Percentiles rank a stretch among this genome's conserved stretches.
Conservation (phyloP, 2,329 filamentous ascomycete species). For the Stemphylium lycopersici region DNA sequence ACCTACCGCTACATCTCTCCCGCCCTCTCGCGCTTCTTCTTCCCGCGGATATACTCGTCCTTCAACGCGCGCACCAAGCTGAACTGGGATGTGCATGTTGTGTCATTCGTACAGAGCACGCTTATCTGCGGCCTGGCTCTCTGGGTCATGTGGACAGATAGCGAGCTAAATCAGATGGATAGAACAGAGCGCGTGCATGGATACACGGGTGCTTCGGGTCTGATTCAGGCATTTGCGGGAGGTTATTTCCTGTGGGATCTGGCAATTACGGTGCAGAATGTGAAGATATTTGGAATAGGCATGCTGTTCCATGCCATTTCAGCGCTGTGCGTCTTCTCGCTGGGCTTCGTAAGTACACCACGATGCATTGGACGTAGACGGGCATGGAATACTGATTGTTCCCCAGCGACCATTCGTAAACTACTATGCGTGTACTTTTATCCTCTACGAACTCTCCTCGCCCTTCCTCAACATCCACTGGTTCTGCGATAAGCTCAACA, state of each 20-base stretch:
- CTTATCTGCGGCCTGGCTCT: conserved; percentile 76
- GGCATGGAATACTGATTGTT: neutral
- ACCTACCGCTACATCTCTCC: conserved; percentile 73
- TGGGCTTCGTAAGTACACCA: conserved; percentile 73
- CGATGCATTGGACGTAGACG: neutral
- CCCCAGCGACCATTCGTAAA: conserved; percentile 79
- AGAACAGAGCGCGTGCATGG: conserved; percentile 75
- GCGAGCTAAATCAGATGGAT: conserved; percentile 70
- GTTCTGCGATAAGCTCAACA: conserved; percentile 86
- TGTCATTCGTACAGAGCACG: conserved; percentile 78
- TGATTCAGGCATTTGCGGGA: conserved; percentile 76
- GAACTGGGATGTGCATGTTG: conserved; percentile 87
- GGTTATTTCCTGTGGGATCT: conserved; percentile 90
- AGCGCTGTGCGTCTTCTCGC: conserved; percentile 74
- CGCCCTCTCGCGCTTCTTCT: conserved; percentile 65
- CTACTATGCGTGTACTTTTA: conserved; percentile 80
- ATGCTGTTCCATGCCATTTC: conserved; percentile 78
- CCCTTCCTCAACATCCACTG: conserved; percentile 89
- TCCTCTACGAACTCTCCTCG: conserved; percentile 85
- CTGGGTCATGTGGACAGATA: conserved; percentile 71
- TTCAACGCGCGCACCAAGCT: conserved; percentile 69
- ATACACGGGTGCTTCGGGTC: conserved; percentile 72
- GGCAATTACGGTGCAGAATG: conserved; percentile 68
- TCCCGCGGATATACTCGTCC: conserved; percentile 67
- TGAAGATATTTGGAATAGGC: conserved; percentile 76